A percentile compares a stretch with the other conserved stretches of the same genome.
Conservation (phyloP, 2,329 filamentous ascomycete genomes). For the Hortaea werneckii region DNA sequence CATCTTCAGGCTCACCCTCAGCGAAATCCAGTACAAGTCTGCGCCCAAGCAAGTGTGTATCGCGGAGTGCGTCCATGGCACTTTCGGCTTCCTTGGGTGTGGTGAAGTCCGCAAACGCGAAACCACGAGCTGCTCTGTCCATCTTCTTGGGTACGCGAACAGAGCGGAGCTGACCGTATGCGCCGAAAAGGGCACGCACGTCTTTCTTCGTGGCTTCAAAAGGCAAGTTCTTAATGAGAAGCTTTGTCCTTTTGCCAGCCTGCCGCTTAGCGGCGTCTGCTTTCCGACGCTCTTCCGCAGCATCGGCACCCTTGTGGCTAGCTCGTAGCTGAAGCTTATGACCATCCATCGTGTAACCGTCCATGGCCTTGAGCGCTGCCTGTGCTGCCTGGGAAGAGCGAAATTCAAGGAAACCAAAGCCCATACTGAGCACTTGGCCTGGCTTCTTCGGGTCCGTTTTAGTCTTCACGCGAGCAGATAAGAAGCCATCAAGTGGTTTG, state of each 20-base stretch:
- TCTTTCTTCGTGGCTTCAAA: slow-evolving; percentile 95
- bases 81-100: slow-evolving; percentile 82
- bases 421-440: slow-evolving; percentile 85
- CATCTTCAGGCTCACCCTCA: slow-evolving; percentile 75
- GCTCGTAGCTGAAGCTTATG: slow-evolving; percentile 77
- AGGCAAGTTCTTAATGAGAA: slow-evolving; percentile 95
- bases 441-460: slow-evolving; percentile 87
- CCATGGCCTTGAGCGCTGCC: slow-evolving; percentile 73
- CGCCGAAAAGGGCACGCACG: slow-evolving; percentile 70
- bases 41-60: slow-evolving; percentile 87
- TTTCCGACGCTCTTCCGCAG: slow-evolving; percentile 73
- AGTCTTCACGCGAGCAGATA: slow-evolving; percentile 83
- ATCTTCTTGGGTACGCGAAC: slow-evolving; percentile 94
- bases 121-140: slow-evolving; percentile 77
- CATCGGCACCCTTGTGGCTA: slow-evolving; percentile 78
- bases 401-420: slow-evolving; percentile 93
- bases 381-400: slow-evolving; percentile 65
- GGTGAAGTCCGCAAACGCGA: slow-evolving; percentile 93
- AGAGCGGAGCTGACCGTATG: slow-evolving; percentile 84
- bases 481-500: slow-evolving; percentile 72
- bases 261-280: slow-evolving; percentile 76
- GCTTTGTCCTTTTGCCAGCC: slow-evolving; percentile 70
- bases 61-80: slow-evolving; percentile 79
- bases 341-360: slow-evolving; percentile 76
- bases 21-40: slow-evolving; percentile 87